phyloP scores from a whole-genome alignment of 2,329 filamentous ascomycete species.

The Cordyceps farinosa region DNA sequence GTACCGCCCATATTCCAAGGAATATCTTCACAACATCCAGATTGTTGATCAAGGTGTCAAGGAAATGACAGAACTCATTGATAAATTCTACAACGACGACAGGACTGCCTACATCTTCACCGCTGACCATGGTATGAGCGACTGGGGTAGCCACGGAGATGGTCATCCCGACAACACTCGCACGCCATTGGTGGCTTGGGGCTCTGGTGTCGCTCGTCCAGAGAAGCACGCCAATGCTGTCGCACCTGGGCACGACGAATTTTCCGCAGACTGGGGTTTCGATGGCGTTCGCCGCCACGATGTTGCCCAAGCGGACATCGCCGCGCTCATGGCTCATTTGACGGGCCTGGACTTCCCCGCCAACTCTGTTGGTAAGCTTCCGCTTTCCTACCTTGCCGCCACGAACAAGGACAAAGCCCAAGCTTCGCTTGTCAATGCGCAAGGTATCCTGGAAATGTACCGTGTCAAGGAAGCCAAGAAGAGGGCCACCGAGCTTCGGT shows the following conservation, averaged over 20 bases:
- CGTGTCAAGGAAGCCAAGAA: conserved; percentile 88
- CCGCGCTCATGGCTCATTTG: conserved; percentile 92
- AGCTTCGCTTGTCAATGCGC: conserved; percentile 79
- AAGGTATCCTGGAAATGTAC: conserved; percentile 92
- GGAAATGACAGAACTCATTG: conserved; percentile 75
- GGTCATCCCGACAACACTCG: conserved; percentile 96
- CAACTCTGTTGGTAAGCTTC: conserved; percentile 92
- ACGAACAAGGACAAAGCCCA: conserved; percentile 73
- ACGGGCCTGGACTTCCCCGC: conserved; percentile 85
- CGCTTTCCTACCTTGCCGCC: conserved; percentile 75
- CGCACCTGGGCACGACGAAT: conserved; percentile 83
- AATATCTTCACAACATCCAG: conserved; percentile 93
- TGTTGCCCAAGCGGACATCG: conserved; percentile 89
- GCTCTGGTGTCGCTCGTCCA: conserved; percentile 81
- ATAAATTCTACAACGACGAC: conserved; percentile 78
- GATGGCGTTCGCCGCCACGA: conserved; percentile 81
- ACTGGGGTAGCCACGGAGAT: conserved; percentile 98
- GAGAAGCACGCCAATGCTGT: conserved; percentile 49
- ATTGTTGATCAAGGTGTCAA: conserved; percentile 87
- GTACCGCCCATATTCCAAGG: conserved; percentile 87
- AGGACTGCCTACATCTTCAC: conserved; percentile 96
- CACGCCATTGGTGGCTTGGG: conserved; percentile 90
- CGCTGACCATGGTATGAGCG: conserved; percentile 97
- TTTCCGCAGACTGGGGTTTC: conserved; percentile 85
- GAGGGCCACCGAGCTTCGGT: conserved; percentile 69